Base-by-base conservation (phyloP, 352 stramenopile species). In the Globisporangium nagaii region DNA sequence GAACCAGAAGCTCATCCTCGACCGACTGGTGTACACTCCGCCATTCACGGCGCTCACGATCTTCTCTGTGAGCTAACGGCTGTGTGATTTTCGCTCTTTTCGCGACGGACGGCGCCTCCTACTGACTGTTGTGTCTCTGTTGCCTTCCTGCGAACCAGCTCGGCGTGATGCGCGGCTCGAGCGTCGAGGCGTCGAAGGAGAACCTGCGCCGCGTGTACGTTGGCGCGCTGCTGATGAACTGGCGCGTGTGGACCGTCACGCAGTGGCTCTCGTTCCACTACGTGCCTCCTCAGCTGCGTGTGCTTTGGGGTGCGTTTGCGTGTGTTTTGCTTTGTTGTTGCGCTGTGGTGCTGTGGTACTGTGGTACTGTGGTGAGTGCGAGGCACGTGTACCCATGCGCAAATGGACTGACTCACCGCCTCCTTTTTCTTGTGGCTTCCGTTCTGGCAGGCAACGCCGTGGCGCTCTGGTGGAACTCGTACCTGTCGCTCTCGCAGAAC, bases 401-500 rank as follows among this genome's bases (percentile, higher is more conserved):
- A 9, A n/a, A n/a, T n/a, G n/a, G n/a, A 20, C 32, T 44, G 15
- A 64, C 50, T 41, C 31, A 27, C 32, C 8, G 17, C 2, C 11
- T 36, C 13, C 20, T 37, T 32, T 39, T 28, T 53, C 39, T 60
- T 40, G 49, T 54, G 56, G 20, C 28, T 9, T n/a, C n/a, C n/a
- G n/a, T n/a, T n/a, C n/a, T 60, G 42, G 11, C 54, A 90, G 79
- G 77, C 56, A 88, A 88, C 50, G 71, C 67, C 49, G 60, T 87
- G 30, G 77, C 77, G 27, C 73, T 90, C 27, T 88, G 77, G 79
- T 90, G 79, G 79, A 90, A 87, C 54, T 71, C 75, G 63, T 90
- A 90, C 63, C 62, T 90, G 49, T 88, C 77, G 31, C 75, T 90
- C 61, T 63, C 71, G 31, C 77, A 88, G 58, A 59, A 62, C 43